Evolutionary conservation across 2,329 filamentous ascomycete species (phyloP).

Genomic region (Neofusicoccum kwambonambiense): DNA sequence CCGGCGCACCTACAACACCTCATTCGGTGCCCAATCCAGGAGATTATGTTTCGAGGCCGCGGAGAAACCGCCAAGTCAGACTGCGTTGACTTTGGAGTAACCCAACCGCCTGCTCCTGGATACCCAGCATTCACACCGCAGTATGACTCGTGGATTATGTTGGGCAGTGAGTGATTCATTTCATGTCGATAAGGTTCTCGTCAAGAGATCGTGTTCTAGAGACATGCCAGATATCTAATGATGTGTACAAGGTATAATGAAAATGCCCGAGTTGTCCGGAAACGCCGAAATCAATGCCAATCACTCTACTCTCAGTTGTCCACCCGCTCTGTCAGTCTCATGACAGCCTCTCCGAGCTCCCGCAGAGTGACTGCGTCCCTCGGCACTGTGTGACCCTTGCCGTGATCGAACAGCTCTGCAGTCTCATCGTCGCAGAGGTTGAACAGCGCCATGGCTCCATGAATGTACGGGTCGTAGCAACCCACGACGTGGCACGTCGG

Average conservation of each 20-base stretch:
- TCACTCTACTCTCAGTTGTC: background rate
- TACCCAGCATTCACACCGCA: background rate
- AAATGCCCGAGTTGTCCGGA: background rate
- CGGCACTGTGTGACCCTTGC: conserved; percentile 63
- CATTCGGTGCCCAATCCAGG: background rate
- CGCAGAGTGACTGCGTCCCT: conserved; percentile 31
- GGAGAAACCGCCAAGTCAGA: background rate
- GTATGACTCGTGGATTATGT: background rate
- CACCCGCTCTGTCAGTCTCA: conserved; percentile 25
- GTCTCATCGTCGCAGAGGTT: conserved; percentile 61
- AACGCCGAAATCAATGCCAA: background rate
- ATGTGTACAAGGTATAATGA: background rate
- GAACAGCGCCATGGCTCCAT: conserved; percentile 61
- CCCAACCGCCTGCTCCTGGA: background rate
- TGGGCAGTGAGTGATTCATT: background rate
- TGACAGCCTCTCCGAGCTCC: conserved; percentile 31
- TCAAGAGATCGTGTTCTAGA: background rate
- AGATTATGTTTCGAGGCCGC: background rate
- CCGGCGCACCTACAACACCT: background rate
- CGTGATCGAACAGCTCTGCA: conserved; percentile 63
- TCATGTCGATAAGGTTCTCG: background rate
- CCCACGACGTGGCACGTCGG: conserved; percentile 43
- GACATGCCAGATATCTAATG: background rate
- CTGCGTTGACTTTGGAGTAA: background rate
- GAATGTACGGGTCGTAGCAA: conserved; percentile 57